Evolutionary conservation across 192 early-diverging fungal species (phyloP).

Genomic region (Linnemannia zychae): DNA sequence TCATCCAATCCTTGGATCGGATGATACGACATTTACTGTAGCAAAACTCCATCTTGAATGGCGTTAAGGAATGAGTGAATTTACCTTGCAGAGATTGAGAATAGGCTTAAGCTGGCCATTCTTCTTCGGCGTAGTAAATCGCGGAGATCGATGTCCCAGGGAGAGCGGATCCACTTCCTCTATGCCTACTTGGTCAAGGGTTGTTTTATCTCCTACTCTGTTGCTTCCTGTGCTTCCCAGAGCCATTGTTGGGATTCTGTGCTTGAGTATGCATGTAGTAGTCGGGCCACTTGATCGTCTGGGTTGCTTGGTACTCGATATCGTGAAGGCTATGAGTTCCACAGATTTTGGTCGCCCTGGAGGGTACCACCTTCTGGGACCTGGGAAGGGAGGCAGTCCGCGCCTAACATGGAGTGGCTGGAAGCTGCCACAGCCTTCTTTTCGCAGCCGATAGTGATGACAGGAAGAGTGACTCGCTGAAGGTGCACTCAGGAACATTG

Average conservation of each 20-base stretch:
- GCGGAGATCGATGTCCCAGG: not conserved
- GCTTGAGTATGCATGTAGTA: constrained; percentile 10
- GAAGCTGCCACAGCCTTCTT: constrained; percentile 15
- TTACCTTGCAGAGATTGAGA: constrained; percentile 30
- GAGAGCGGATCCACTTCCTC: not conserved
- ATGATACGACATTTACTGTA: constrained; percentile 22
- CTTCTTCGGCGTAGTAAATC: not conserved
- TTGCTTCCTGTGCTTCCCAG: constrained; percentile 16
- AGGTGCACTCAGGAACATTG: too few species aligned
- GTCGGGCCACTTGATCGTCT: not conserved
- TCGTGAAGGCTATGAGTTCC: constrained; percentile 6
- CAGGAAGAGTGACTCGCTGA: not conserved
- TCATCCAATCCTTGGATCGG: constrained; percentile 23
- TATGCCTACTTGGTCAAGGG: not conserved
- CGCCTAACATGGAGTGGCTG: constrained; percentile 9
- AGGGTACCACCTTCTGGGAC: not conserved
- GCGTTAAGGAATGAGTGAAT: constrained; percentile 15
- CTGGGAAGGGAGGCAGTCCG: not conserved
- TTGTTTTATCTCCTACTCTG: constrained; percentile 11
- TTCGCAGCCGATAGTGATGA: not conserved
- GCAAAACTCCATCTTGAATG: constrained; percentile 43
- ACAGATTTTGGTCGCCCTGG: not conserved
- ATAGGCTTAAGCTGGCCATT: not conserved
- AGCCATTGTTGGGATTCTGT: not conserved
- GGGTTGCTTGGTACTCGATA: not conserved